Conservation (phyloP, 2,329 filamentous ascomycete genomes). For the Rhynchosporium agropyri region DNA sequence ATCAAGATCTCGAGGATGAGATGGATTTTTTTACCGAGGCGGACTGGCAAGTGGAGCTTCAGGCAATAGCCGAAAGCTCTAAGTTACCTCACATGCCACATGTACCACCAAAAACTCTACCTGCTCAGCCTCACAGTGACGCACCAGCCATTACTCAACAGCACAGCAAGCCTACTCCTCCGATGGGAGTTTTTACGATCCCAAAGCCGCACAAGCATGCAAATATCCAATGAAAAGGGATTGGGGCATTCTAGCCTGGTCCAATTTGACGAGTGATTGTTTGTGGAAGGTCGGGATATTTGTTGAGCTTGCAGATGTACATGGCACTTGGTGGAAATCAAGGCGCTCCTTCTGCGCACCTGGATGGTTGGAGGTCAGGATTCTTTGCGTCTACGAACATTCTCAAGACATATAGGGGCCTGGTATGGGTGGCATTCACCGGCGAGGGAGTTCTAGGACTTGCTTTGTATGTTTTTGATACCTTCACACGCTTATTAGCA, state of each 20-base stretch:
- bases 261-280: background rate
- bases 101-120: too few species aligned
- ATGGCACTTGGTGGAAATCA: background rate
- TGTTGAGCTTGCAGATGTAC: background rate
- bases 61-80: background rate
- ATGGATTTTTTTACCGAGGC: background rate
- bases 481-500: slow-evolving; percentile 1
- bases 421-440: background rate
- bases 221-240: background rate
- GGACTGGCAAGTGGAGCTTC: background rate
- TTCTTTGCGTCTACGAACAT: background rate
- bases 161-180: background rate
- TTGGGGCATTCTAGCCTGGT: background rate
- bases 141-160: background rate
- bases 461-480: background rate
- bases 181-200: background rate
- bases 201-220: background rate
- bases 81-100: background rate
- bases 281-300: background rate
- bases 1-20: slow-evolving; percentile 2
- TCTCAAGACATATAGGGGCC: background rate
- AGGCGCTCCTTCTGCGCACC: background rate
- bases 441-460: background rate
- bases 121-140: too few species aligned
- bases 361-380: background rate